These are phyloP conservation scores for Pseudocercospora musae DNA, from an alignment of 2,329 filamentous ascomycete genomes.

Conservation along the genomic window DNA sequence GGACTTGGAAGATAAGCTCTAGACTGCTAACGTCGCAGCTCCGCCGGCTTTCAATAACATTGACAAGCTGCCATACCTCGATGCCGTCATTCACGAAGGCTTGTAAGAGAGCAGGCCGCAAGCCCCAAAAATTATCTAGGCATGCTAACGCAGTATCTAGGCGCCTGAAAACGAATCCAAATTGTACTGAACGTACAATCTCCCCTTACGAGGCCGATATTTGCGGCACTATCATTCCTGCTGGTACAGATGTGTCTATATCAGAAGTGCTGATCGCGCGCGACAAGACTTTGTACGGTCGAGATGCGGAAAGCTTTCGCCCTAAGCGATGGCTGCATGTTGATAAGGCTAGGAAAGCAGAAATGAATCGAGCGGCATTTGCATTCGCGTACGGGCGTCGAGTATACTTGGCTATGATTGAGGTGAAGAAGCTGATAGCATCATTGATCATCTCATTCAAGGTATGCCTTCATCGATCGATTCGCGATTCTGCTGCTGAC, in stretches of 20 bases:
- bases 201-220: slow-evolving; percentile 7
- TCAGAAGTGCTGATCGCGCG: slow-evolving; percentile 40
- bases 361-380: slow-evolving; percentile 46
- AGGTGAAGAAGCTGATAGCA: slow-evolving; percentile 24
- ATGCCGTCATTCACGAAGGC: slow-evolving; percentile 12
- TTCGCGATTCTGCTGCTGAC: background rate
- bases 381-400: slow-evolving; percentile 45
- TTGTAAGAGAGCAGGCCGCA: slow-evolving; percentile 1
- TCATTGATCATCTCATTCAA: slow-evolving; percentile 10
- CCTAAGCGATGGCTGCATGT: slow-evolving; percentile 50
- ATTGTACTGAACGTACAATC: slow-evolving; percentile 12
- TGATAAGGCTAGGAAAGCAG: slow-evolving; percentile 29
- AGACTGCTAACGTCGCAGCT: background rate
- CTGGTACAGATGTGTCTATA: slow-evolving; percentile 45
- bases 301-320: slow-evolving; percentile 41
- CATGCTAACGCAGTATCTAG: background rate
- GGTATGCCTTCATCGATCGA: background rate
- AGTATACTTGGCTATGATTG: slow-evolving; percentile 45
- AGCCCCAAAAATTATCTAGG: background rate
- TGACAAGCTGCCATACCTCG: slow-evolving; percentile 14
- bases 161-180: slow-evolving; percentile 4
- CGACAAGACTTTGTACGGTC: slow-evolving; percentile 36
- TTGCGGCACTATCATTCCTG: slow-evolving; percentile 40
- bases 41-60: slow-evolving; percentile 8
- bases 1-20: slow-evolving; percentile 9